Conservation (phyloP, 768 basidiomycete species). For the Wakefieldia striispora region DNA sequence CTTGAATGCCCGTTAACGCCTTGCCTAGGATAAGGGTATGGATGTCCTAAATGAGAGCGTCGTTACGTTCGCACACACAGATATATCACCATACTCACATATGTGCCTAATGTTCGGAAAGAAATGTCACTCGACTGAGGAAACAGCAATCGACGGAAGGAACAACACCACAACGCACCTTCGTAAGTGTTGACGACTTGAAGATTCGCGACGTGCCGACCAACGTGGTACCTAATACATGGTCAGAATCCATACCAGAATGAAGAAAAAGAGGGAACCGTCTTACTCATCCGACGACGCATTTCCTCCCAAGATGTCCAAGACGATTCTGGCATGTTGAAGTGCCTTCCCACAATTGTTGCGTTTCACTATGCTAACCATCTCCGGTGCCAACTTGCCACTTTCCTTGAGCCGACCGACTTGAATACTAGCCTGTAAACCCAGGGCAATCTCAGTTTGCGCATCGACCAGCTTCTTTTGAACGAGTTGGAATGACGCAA, state of each 20-base stretch:
- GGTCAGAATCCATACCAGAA: not conserved
- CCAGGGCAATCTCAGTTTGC: conserved; percentile 79
- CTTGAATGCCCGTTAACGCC: conserved; percentile 85
- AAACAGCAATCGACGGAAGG: not conserved
- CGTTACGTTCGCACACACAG: not conserved
- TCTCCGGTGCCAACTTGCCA: conserved; percentile 75
- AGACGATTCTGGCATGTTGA: conserved; percentile 70
- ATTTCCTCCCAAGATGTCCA: conserved; percentile 95
- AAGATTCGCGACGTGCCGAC: conserved; percentile 91
- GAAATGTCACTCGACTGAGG: conserved; percentile 3
- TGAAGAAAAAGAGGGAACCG: not conserved
- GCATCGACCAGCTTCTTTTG: conserved; percentile 98
- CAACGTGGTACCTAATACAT: conserved; percentile 75
- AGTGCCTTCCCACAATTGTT: conserved; percentile 96
- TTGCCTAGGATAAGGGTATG: conserved; percentile 92
- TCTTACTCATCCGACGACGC: conserved; percentile 88
- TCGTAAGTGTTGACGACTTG: conserved; percentile 98
- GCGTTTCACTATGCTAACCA: conserved; percentile 92
- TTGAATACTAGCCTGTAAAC: conserved; percentile 72
- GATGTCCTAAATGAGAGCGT: conserved; percentile 57
- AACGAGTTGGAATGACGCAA: conserved; percentile 95
- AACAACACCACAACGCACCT: conserved; percentile 43
- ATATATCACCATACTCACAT: conserved; percentile 39
- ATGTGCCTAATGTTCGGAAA: conserved; percentile 44
- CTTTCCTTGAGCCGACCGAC: conserved; percentile 86